Conservation (phyloP, 139 green algal species). For the Chlorella ohadii region DNA sequence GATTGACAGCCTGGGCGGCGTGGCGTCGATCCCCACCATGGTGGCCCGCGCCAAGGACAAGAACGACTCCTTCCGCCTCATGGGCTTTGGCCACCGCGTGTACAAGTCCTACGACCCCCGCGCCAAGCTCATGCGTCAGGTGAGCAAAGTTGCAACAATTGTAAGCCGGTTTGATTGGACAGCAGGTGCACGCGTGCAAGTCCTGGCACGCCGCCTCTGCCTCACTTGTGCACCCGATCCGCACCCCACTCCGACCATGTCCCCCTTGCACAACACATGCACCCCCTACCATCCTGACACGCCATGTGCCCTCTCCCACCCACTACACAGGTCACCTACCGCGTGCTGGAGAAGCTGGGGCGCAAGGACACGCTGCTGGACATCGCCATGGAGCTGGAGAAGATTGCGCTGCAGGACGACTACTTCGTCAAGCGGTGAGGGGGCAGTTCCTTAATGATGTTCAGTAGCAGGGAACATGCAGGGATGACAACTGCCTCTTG, state of each 20-base stretch:
- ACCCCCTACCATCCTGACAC: too few species aligned
- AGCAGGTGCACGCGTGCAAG: too few species aligned
- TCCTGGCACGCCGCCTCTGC: too few species aligned
- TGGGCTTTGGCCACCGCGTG: constrained; percentile 82
- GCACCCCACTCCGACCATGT: too few species aligned
- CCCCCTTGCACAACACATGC: too few species aligned
- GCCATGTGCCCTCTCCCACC: neutral
- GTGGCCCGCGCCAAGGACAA: constrained; percentile 71
- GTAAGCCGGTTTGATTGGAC: too few species aligned
- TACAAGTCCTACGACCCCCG: constrained; percentile 81
- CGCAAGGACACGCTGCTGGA: constrained; percentile 71
- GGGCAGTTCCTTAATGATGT: too few species aligned
- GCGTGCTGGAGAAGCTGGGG: constrained; percentile 63
- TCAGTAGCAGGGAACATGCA: too few species aligned
- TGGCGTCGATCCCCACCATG: constrained; percentile 42
- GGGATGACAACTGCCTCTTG: too few species aligned
- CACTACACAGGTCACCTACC: constrained; percentile 37
- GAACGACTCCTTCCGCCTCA: constrained; percentile 70
- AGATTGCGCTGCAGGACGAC: constrained; percentile 65
- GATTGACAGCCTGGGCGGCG: constrained; percentile 44
- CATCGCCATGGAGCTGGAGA: constrained; percentile 77
- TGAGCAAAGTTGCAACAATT: neutral
- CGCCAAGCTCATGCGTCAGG: constrained; percentile 65
- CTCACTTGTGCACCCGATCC: too few species aligned
- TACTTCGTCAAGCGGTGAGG: constrained; percentile 73